These are phyloP conservation scores for Alternaria gaisen DNA, from an alignment of 2,329 filamentous ascomycete species.

Conservation along the genomic window DNA sequence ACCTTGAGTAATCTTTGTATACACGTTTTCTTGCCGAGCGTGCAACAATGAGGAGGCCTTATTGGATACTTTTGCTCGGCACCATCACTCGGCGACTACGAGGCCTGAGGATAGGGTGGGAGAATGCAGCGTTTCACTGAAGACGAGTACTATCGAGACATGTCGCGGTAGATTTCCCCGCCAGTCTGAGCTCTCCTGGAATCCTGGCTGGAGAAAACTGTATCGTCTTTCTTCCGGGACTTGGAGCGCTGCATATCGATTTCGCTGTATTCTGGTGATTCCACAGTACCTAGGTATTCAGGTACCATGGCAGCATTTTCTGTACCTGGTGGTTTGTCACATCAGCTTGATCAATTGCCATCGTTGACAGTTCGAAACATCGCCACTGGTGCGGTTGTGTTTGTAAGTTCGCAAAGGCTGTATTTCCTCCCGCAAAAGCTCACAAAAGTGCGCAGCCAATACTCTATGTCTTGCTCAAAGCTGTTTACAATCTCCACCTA, in stretches of 20 bases:
- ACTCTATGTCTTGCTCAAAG: not conserved
- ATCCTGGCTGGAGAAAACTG: not conserved
- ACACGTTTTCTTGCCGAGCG: conserved; percentile 1
- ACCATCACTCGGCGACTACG: not conserved
- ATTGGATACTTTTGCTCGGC: not conserved
- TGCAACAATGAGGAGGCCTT: not conserved
- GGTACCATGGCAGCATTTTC: conserved; percentile 1
- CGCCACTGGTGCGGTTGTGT: not conserved
- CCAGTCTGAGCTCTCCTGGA: not conserved
- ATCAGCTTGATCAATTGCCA: not conserved
- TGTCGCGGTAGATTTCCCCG: not conserved
- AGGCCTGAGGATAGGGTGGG: not conserved
- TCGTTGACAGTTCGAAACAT: not conserved
- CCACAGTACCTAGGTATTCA: not conserved
- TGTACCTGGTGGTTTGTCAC: not conserved
- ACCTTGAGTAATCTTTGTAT: not conserved
- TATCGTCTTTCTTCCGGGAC: not conserved
- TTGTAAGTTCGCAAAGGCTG: not conserved
- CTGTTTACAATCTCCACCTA: conserved; percentile 13
- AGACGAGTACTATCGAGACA: not conserved
- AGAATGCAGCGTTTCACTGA: not conserved
- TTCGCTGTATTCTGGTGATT: not conserved
- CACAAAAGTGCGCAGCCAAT: not conserved
- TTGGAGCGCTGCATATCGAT: not conserved
- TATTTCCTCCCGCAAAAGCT: not conserved